These are phyloP conservation scores for Asterochloris erici DNA, from an alignment of 139 green algal genomes.

Conservation along the genomic window DNA sequence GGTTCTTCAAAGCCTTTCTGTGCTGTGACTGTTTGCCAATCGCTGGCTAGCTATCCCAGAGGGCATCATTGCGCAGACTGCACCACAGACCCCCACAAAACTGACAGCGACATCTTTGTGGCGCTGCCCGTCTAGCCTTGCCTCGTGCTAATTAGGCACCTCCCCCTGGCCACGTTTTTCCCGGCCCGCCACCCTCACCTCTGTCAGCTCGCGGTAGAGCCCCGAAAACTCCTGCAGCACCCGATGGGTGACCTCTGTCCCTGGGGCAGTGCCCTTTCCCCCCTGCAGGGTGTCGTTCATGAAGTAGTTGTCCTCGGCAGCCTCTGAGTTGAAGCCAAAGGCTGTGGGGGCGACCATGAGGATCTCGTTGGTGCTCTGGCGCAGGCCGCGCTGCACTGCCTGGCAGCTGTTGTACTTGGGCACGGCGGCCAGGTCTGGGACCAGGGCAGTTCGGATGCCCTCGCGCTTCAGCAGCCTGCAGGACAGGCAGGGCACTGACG, in stretches of 20 bases:
- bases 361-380: constrained; percentile 74
- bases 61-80: no score
- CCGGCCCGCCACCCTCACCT: constrained; percentile 33
- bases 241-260: constrained; percentile 24
- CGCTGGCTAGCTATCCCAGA: no score
- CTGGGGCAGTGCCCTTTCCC: constrained; percentile 12
- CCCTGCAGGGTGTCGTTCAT: constrained; percentile 59
- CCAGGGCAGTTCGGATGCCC: constrained; percentile 28
- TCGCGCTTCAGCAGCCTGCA: constrained; percentile 28
- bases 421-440: constrained; percentile 28
- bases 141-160: no score
- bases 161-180: no score
- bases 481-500: neutral
- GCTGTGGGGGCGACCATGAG: constrained; percentile 94
- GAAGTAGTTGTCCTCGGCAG: constrained; percentile 89
- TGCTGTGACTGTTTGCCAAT: no score
- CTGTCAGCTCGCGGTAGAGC: constrained; percentile 74
- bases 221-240: constrained; percentile 78
- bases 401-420: constrained; percentile 12
- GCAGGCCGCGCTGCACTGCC: constrained; percentile 3
- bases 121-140: no score
- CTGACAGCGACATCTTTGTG: no score
- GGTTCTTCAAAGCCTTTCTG: no score
- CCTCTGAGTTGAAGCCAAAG: constrained; percentile 93
- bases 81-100: no score